Conservation (phyloP, 2,329 filamentous ascomycete species). For the Periglandula ipomoeae region DNA sequence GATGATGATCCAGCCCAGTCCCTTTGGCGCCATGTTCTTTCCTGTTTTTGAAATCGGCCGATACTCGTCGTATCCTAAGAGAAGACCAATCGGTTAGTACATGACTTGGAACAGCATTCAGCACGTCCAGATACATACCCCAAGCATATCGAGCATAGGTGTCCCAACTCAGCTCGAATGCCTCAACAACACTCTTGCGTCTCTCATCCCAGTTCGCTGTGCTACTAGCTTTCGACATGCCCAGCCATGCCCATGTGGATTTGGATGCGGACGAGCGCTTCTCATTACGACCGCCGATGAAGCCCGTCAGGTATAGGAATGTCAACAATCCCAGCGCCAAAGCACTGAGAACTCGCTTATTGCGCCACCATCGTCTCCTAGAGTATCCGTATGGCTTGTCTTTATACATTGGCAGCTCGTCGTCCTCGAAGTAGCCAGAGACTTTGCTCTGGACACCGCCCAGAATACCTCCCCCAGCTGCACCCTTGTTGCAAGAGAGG, state of each 20-base stretch:
- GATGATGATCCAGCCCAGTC: conserved; percentile 96
- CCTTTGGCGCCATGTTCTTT: conserved; percentile 75
- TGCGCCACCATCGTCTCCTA: conserved; percentile 49
- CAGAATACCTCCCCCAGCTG: conserved; percentile 29
- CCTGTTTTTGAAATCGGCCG: conserved; percentile 73
- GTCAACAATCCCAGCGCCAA: conserved; percentile 44
- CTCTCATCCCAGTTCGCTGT: conserved; percentile 66
- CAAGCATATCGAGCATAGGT: conserved; percentile 88
- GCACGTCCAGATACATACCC: conserved; percentile 51
- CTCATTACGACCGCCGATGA: conserved; percentile 33
- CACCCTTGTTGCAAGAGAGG: conserved; percentile 25
- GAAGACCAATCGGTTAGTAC: conserved; percentile 16
- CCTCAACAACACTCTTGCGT: conserved; percentile 75
- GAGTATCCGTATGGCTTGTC: conserved; percentile 85
- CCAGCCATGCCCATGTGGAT: conserved; percentile 46
- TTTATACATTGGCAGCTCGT: conserved; percentile 85
- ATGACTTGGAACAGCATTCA: conserved; percentile 6
- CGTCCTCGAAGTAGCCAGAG: conserved; percentile 52
- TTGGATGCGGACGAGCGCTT: conserved; percentile 25
- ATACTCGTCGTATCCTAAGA: conserved; percentile 73
- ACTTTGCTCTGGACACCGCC: conserved; percentile 52
- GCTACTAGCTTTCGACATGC: conserved; percentile 34
- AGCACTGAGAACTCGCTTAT: conserved; percentile 49
- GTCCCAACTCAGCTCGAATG: conserved; percentile 86
- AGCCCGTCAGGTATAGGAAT: conserved; percentile 62